A percentile compares a stretch with the other conserved stretches of the same genome.
Conservation (phyloP, 371 early-diverging fungal genomes). For the Fennellomyces sp. region DNA sequence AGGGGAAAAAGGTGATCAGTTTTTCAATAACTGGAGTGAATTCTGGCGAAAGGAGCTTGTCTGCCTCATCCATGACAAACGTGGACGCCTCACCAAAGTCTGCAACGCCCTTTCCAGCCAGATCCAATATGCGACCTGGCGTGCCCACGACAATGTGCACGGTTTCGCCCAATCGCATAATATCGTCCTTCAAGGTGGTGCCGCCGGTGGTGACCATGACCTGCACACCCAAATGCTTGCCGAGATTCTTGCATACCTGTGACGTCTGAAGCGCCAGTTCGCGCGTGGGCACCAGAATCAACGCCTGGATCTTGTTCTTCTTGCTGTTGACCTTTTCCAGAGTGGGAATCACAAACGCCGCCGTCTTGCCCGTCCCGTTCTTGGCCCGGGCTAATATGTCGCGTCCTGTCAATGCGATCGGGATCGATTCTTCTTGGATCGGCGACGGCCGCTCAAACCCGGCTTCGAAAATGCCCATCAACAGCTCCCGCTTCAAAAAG, state of each 20-base stretch:
- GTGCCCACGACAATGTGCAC: conserved; percentile 98
- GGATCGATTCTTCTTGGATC: conserved; percentile 99
- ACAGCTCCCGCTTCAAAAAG: conserved; percentile 92
- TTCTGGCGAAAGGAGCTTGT: conserved; percentile 96
- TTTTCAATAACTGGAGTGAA: conserved; percentile 97
- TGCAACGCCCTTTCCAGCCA: conserved; percentile 88
- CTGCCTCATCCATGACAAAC: conserved; percentile 99
- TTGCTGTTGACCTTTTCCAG: conserved; percentile 91
- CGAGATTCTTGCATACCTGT: conserved; percentile 92
- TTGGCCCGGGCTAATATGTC: conserved; percentile 97
- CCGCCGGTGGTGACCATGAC: conserved; percentile 99
- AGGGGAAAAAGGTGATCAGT: conserved; percentile 82
- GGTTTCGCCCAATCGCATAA: conserved; percentile 87
- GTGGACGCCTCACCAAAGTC: conserved; percentile 85
- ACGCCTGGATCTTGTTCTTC: conserved; percentile 80
- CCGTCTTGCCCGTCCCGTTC: conserved; percentile 99
- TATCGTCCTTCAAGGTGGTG: conserved; percentile 97
- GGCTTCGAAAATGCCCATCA: conserved; percentile 98
- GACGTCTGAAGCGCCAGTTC: conserved; percentile 97
- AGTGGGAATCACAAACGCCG: conserved; percentile 95
- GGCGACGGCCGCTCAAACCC: conserved; percentile 99
- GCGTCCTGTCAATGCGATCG: conserved; percentile 93
- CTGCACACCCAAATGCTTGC: conserved; percentile 91
- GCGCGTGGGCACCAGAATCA: conserved; percentile 95
- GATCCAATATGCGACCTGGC: conserved; percentile 97